Conservation (phyloP, 257 asterid genomes). For the Salvia splendens region DNA sequence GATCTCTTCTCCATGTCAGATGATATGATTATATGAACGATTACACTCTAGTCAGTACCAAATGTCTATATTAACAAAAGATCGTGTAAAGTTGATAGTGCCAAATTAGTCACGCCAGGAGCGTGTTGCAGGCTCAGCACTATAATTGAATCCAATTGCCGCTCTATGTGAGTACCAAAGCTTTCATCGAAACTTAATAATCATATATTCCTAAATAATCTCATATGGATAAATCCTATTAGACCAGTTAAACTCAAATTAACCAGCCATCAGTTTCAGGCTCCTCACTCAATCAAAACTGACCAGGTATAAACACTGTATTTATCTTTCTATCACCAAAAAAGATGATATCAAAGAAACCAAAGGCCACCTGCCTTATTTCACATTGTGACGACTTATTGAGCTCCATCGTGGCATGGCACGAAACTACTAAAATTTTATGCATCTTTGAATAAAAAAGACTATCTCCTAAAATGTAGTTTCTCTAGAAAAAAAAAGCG, state of each 20-base stretch:
- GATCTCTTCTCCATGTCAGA: background rate
- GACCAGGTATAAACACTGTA: background rate
- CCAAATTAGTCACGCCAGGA: background rate
- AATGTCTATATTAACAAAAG: background rate
- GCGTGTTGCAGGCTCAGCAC: background rate
- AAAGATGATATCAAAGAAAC: background rate
- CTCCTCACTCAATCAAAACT: constrained; percentile 1
- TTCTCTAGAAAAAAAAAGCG: constrained; percentile 8
- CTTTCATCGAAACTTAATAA: constrained; percentile 7
- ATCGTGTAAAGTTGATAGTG: background rate
- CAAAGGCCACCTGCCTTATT: constrained; percentile 15
- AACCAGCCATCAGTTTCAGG: constrained; percentile 19
- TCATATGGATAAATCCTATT: background rate
- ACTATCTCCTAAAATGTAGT: background rate
- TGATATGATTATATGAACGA: constrained; percentile 2
- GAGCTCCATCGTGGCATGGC: constrained; percentile 22
- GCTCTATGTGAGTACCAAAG: background rate
- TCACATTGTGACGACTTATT: constrained; percentile 11
- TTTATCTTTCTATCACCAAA: constrained; percentile 3
- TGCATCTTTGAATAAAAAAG: background rate
- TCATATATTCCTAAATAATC: background rate
- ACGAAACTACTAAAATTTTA: background rate
- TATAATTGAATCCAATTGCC: background rate
- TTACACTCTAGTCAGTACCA: background rate
- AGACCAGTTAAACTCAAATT: constrained; percentile 9